Base-by-base conservation (phyloP, 148 eudicot genomes). In the Mesembryanthemum crystallinum region DNA sequence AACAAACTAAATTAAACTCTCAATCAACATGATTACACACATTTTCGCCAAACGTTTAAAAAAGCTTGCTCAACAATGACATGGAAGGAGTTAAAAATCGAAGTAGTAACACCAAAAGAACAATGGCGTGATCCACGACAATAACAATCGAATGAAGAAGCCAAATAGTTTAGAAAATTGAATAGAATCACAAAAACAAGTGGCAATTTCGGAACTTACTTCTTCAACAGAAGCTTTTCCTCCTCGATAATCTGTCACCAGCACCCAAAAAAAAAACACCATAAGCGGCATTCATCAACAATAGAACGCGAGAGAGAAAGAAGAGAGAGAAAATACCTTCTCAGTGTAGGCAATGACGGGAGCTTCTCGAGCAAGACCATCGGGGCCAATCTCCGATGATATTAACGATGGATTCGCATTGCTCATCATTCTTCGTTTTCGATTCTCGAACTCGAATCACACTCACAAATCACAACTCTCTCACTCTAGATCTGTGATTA, bases 281-380 rank as follows among this genome's bases (percentile, higher is more conserved):
- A 27, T 28, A 24, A 43, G 42, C 3, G 1, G 77, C 75, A 60
- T 49, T 61, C 35, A 71, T 15, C 32, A 64, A 10, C 17, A 54
- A 20, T 24, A 66, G 37, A 52, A 66, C 35, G 0, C n/a, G 20
- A 64, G 6, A 73, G 51, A 73, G 8, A n/a, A 1, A 68, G 35
- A 10, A 73, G 43, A 72, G 30, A 27, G 42, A 76, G 20, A 71
- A 8, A 24, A 57, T 49, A 91, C 98, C 92, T 88, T 87, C 78
- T 90, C 98, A 72, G 98, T 94, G 87, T 94, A 90, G 72, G 98
- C 91, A 60, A 94, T 90, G 82, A 89, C 83, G 3, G 97, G 91
- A 67, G 91, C 83, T 81, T 94, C 98, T 21, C 91, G 83, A 25
- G 82, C 64, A 64, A 94, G 86, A 61, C 97, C 97, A 63, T 94